A percentile compares a stretch with the other conserved stretches of the same genome.
Evolutionary conservation across 305 asterid genomes (phyloP).

Genomic region (Ajuga reptans): DNA sequence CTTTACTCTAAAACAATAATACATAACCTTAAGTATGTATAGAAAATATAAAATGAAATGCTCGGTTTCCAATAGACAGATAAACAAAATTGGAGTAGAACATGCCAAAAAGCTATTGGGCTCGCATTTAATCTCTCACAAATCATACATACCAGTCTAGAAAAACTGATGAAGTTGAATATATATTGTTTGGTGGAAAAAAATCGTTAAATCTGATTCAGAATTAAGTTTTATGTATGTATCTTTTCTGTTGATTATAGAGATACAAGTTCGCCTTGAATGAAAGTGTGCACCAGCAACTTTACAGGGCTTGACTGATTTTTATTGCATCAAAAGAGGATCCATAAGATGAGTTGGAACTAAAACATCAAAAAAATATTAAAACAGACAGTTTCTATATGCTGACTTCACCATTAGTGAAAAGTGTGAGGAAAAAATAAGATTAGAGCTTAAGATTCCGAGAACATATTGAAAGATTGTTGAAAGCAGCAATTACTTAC

Average conservation of each 20-base stretch:
- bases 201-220: background rate
- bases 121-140: background rate
- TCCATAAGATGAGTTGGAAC: conserved; percentile 3
- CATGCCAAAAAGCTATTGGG: background rate
- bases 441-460: conserved; percentile 3
- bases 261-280: background rate
- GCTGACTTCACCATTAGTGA: conserved; percentile 12
- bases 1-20: background rate
- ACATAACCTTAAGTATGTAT: background rate
- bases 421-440: background rate
- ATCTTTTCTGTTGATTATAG: background rate
- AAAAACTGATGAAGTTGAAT: background rate
- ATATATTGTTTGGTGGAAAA: background rate
- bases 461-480: conserved; percentile 16
- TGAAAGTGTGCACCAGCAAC: conserved; percentile 7
- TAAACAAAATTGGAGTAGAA: background rate
- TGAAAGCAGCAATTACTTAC: conserved; percentile 47
- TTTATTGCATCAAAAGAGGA: background rate
- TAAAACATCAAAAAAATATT: conserved; percentile 11
- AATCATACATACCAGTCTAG: background rate
- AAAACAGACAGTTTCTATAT: background rate
- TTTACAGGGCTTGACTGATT: conserved; percentile 1
- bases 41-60: background rate
- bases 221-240: background rate
- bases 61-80: conserved; percentile 1